Conservation (phyloP, 768 basidiomycete genomes). For the Suillus placidus region DNA sequence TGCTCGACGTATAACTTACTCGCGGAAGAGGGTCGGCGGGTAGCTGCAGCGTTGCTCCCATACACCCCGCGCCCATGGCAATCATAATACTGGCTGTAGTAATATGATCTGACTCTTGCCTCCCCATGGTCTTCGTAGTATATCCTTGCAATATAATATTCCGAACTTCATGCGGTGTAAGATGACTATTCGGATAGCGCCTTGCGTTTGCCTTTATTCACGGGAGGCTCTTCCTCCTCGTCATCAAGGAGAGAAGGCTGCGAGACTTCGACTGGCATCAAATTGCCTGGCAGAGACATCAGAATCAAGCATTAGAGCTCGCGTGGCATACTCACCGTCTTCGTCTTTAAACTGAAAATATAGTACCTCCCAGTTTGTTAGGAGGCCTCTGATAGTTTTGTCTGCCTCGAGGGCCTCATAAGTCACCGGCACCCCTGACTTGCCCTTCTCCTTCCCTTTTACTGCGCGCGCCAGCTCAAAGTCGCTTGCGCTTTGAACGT, state of each 20-base stretch:
- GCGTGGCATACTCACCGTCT: conserved; percentile 50
- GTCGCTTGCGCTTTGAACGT: conserved; percentile 41
- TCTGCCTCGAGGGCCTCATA: conserved; percentile 54
- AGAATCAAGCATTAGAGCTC: background rate
- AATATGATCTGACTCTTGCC: background rate
- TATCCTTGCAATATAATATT: background rate
- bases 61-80: conserved; percentile 55
- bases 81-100: conserved; percentile 1
- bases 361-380: conserved; percentile 67
- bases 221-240: conserved; percentile 49
- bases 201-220: conserved; percentile 66
- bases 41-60: conserved; percentile 90
- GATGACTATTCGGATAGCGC: conserved; percentile 38
- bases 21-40: conserved; percentile 89
- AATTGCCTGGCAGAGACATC: conserved; percentile 45
- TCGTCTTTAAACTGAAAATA: conserved; percentile 69
- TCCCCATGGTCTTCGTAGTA: background rate
- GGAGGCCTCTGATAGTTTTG: conserved; percentile 49
- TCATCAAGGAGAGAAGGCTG: conserved; percentile 63
- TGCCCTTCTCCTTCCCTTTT: conserved; percentile 53
- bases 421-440: conserved; percentile 35
- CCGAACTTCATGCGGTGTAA: background rate
- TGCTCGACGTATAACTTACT: conserved; percentile 95
- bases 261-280: conserved; percentile 60
- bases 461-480: conserved; percentile 66